Base-by-base conservation (phyloP, 257 asterid species). In the Solanum chiquidenum region DNA sequence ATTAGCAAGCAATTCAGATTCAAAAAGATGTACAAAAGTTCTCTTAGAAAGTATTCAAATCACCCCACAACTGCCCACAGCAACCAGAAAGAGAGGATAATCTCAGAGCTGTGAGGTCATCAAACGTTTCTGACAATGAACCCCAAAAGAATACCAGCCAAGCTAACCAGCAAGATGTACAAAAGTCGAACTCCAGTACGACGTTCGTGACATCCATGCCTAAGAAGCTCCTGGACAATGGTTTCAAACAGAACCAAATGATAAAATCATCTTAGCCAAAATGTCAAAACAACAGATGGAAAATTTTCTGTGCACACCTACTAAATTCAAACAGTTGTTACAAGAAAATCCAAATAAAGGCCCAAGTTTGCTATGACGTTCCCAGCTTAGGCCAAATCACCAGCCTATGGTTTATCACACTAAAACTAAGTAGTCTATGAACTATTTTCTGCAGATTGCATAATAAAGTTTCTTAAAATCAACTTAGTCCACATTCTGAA, bases 141-240 rank as follows among this genome's bases (percentile, higher is more conserved):
- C 16, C 88, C 31, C 60, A 73, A 71, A 46, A 86, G 73, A 74
- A 86, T 86, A 40, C 88, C 88, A 86, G 76, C 66, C 88, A 86
- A 86, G 25, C 84, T 72, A 31, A 86, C 12, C 23, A 86, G 60
- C 38, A 86, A 33, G 69, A 49, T 31, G 83, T 86, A 73, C 25
- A 52, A 31, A 31, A 13, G 33, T 38, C 40, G 74, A 86, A 73
- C 84, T 73, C 37, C 69, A 9, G 74, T 62, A 49, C 74, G 74
- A 58, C 27, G 18, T 23, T 86, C 37, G 37, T 76, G 82, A 86
- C 84, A 37, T 73, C 74, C 68, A 71, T 64, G 73, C 60, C 73
- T 71, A 69, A 86, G 83, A 49, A 5, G 83, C 38, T 86, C 88
- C 88, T 86, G 84, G 25, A 34, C 49, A 73, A 23, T 72, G 44